These are phyloP conservation scores for Phytophthora vignae DNA, from an alignment of 352 stramenopile genomes.

Conservation along the genomic window DNA sequence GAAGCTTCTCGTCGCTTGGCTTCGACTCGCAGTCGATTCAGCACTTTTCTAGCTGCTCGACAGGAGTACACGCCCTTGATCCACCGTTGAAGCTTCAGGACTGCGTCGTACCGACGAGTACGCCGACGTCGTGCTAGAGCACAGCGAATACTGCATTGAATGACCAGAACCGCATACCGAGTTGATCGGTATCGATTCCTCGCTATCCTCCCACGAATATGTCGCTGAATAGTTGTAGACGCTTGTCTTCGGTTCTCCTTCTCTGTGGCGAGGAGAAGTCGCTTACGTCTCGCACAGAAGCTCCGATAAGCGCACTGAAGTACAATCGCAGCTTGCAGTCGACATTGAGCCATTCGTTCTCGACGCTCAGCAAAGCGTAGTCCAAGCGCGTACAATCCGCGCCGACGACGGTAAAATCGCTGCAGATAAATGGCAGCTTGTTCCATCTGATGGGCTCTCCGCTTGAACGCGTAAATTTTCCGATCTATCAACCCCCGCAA, in stretches of 20 bases:
- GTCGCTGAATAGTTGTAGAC: slow-evolving; percentile 50
- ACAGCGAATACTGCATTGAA: slow-evolving; percentile 58
- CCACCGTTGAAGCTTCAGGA: slow-evolving; percentile 50
- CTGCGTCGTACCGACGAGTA: slow-evolving; percentile 9
- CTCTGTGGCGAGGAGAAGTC: slow-evolving; percentile 19
- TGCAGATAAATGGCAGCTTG: slow-evolving; percentile 53
- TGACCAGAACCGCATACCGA: slow-evolving; percentile 39
- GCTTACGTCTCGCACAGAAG: slow-evolving; percentile 23
- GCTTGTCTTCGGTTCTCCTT: slow-evolving; percentile 33
- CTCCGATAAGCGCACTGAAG: slow-evolving; percentile 55
- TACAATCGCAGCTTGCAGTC: slow-evolving; percentile 36
- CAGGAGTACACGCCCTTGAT: slow-evolving; percentile 35
- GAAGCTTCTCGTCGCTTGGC: slow-evolving; percentile 44
- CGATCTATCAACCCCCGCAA: slow-evolving; percentile 46
- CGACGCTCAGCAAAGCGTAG: slow-evolving; percentile 61
- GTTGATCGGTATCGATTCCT: slow-evolving; percentile 24
- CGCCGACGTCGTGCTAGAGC: slow-evolving; percentile 41
- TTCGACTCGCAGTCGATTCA: slow-evolving; percentile 34
- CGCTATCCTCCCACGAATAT: slow-evolving; percentile 33
- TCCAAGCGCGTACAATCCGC: slow-evolving; percentile 48
- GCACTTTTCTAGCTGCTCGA: slow-evolving; percentile 31
- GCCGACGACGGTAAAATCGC: slow-evolving; percentile 56
- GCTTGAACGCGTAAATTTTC: slow-evolving; percentile 24
- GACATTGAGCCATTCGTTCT: slow-evolving; percentile 40
- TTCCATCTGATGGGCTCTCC: slow-evolving; percentile 29